These are phyloP conservation scores for Juncus inflexus DNA, from an alignment of 176 grass and related monocot species.

Conservation along the genomic window DNA sequence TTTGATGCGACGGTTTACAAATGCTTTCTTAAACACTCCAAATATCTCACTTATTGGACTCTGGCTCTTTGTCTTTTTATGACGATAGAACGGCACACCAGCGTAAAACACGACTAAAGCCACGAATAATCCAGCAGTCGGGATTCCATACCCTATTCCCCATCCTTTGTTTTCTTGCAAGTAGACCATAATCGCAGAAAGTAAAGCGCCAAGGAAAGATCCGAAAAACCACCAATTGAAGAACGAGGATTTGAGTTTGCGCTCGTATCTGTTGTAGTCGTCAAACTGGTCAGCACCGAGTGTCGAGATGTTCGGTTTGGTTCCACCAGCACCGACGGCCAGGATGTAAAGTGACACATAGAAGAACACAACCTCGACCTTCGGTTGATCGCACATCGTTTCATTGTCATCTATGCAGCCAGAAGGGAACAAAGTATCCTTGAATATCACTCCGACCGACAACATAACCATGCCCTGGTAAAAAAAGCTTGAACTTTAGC, in stretches of 20 bases:
- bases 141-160: slow-evolving; percentile 57
- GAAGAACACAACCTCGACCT: slow-evolving; percentile 47
- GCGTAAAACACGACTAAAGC: slow-evolving; percentile 47
- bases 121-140: slow-evolving; percentile 41
- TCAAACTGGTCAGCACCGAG: slow-evolving; percentile 87
- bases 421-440: slow-evolving; percentile 28
- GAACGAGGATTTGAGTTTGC: slow-evolving; percentile 47
- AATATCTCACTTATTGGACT: slow-evolving; percentile 37
- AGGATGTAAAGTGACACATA: slow-evolving; percentile 52
- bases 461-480: slow-evolving; percentile 57
- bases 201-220: slow-evolving; percentile 48
- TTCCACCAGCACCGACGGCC: slow-evolving; percentile 61
- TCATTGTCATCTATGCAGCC: slow-evolving; percentile 23
- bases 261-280: slow-evolving; percentile 45
- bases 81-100: slow-evolving; percentile 55
- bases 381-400: slow-evolving; percentile 25
- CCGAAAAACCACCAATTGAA: slow-evolving; percentile 97
- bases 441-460: slow-evolving; percentile 49
- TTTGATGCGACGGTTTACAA: slow-evolving; percentile 22
- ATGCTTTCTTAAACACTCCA: slow-evolving; percentile 27
- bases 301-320: slow-evolving; percentile 85
- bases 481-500: not conserved
- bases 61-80: slow-evolving; percentile 33
- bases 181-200: slow-evolving; percentile 58
- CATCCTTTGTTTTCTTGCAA: slow-evolving; percentile 69